phyloP scores from a whole-genome alignment of 164 flowering plant species.

The Echeveria elegans region DNA sequence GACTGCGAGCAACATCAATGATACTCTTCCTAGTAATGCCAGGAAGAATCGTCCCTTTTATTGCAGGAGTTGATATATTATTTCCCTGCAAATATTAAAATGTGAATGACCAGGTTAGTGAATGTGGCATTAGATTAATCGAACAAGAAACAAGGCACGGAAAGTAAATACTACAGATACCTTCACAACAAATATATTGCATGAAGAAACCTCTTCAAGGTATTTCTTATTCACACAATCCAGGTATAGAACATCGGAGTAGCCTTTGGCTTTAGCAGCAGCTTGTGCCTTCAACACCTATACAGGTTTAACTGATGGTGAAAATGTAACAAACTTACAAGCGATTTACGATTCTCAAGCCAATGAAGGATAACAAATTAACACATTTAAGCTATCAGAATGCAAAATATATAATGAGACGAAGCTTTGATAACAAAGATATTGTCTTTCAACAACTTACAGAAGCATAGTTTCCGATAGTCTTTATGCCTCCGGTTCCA shows the following conservation, averaged over 20 bases:
- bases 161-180: slow-evolving; percentile 23
- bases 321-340: background rate
- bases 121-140: background rate
- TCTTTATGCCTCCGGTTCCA: slow-evolving; percentile 92
- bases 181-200: slow-evolving; percentile 88
- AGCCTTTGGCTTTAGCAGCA: slow-evolving; percentile 78
- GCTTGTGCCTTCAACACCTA: slow-evolving; percentile 80
- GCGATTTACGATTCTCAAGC: background rate
- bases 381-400: background rate
- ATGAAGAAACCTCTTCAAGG: slow-evolving; percentile 86
- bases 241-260: slow-evolving; percentile 78
- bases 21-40: slow-evolving; percentile 95
- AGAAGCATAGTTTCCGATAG: slow-evolving; percentile 89
- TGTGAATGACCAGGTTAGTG: background rate
- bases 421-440: background rate
- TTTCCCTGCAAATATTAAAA: slow-evolving; percentile 35
- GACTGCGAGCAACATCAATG: slow-evolving; percentile 77
- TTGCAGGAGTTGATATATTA: slow-evolving; percentile 70
- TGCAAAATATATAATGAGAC: background rate
- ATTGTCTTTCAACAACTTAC: slow-evolving; percentile 28
- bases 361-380: background rate
- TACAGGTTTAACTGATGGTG: slow-evolving; percentile 3
- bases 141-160: background rate
- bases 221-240: slow-evolving; percentile 72
- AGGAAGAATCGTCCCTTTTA: slow-evolving; percentile 88